Percentiles rank a stretch among this genome's conserved stretches.
These are phyloP conservation scores for Paecilomyces formosus DNA, from an alignment of 2,329 filamentous ascomycete genomes.

Conservation along the genomic window DNA sequence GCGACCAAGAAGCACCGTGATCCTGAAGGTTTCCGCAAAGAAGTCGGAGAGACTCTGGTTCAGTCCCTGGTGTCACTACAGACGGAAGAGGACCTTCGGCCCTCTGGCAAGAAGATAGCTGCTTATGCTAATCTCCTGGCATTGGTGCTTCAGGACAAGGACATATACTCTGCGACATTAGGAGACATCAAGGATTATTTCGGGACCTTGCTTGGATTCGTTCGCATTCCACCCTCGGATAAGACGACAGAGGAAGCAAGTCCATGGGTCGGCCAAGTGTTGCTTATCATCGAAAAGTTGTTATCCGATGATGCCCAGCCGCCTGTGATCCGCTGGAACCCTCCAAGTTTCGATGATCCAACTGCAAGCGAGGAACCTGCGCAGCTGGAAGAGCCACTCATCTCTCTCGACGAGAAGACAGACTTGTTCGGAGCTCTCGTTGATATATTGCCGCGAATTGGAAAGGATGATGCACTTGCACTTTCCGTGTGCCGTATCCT, in stretches of 20 bases:
- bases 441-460: slow-evolving; percentile 74
- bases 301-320: slow-evolving; percentile 86
- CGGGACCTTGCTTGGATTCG: slow-evolving; percentile 66
- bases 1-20: slow-evolving; percentile 58
- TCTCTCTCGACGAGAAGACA: slow-evolving; percentile 60
- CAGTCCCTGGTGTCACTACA: slow-evolving; percentile 69
- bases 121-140: slow-evolving; percentile 90
- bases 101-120: slow-evolving; percentile 63
- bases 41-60: slow-evolving; percentile 75
- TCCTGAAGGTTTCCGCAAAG: slow-evolving; percentile 53
- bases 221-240: slow-evolving; percentile 56
- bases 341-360: slow-evolving; percentile 41
- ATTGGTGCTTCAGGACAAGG: slow-evolving; percentile 71
- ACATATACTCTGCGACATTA: slow-evolving; percentile 72
- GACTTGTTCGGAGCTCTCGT: slow-evolving; percentile 70
- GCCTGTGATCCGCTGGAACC: slow-evolving; percentile 62
- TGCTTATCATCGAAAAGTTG: slow-evolving; percentile 83
- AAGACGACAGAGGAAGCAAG: slow-evolving; percentile 70
- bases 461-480: slow-evolving; percentile 78
- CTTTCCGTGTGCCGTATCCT: slow-evolving; percentile 76
- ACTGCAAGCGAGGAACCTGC: slow-evolving; percentile 49
- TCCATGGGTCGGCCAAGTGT: slow-evolving; percentile 84
- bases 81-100: slow-evolving; percentile 49
- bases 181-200: slow-evolving; percentile 71
- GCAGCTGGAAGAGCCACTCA: slow-evolving; percentile 52